A percentile compares a stretch with the other conserved stretches of the same genome.
Conservation (phyloP, 345 rosid species). For the Linum lewisii region DNA sequence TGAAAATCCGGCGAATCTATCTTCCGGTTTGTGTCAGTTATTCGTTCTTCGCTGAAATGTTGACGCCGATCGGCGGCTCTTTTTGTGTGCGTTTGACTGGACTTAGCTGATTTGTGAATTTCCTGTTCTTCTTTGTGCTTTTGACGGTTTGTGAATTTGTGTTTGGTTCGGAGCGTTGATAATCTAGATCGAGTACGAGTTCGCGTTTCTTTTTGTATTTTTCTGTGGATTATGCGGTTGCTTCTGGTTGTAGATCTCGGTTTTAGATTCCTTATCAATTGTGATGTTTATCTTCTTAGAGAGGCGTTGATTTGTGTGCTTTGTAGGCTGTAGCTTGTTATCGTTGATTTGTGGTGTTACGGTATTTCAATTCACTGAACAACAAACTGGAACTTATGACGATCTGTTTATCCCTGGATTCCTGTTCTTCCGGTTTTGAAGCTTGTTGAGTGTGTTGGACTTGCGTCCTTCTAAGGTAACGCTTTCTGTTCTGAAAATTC, state of each 20-base stretch:
- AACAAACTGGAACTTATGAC: too few species aligned
- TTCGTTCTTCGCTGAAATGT: neutral
- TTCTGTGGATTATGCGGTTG: neutral
- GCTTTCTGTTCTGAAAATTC: too few species aligned
- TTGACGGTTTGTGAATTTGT: too few species aligned
- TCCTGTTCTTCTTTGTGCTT: too few species aligned
- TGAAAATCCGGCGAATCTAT: too few species aligned
- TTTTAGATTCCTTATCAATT: neutral
- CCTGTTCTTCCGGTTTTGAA: too few species aligned
- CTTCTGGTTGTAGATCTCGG: neutral
- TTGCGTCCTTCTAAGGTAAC: too few species aligned
- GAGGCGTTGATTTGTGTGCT: neutral
- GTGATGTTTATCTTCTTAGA: too few species aligned
- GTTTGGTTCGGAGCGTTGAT: constrained; percentile 4
- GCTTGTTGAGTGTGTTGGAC: too few species aligned
- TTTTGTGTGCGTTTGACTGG: neutral
- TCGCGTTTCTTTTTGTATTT: neutral
- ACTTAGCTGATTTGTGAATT: neutral
- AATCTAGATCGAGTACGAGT: neutral
- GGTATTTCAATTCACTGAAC: too few species aligned
- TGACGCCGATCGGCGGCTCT: neutral
- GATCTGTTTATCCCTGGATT: too few species aligned
- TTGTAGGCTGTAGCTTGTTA: neutral
- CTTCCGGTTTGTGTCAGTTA: too few species aligned
- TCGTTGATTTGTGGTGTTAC: neutral